Evolutionary conservation across 768 basidiomycete species (phyloP).

Genomic region (Xerocomus potaroensis): DNA sequence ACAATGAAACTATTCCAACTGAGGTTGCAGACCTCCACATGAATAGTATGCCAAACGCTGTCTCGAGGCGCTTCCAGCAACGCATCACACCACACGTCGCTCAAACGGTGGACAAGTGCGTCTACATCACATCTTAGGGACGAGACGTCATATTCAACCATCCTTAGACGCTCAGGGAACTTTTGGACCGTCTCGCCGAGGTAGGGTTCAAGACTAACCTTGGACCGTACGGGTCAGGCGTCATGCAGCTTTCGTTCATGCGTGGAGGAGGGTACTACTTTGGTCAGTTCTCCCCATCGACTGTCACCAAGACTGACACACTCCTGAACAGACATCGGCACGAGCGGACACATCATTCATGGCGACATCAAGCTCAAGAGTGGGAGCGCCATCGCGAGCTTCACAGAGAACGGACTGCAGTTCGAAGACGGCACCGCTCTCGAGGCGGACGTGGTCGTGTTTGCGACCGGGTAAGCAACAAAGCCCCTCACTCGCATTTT

Average conservation of each 20-base stretch:
- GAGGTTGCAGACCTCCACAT: conserved; percentile 21
- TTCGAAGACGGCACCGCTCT: conserved; percentile 30
- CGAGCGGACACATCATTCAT: conserved; percentile 40
- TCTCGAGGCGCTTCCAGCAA: conserved; percentile 17
- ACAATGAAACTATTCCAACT: conserved; percentile 19
- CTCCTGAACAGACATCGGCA: conserved; percentile 32
- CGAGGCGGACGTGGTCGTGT: conserved; percentile 31
- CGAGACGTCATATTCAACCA: background rate
- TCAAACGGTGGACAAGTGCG: conserved; percentile 27
- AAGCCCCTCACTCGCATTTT: background rate
- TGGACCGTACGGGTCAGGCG: conserved; percentile 33
- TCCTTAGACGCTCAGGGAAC: conserved; percentile 23
- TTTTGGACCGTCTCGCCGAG: conserved; percentile 35
- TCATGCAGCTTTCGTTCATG: conserved; percentile 23
- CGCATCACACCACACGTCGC: conserved; percentile 14
- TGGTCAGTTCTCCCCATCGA: conserved; percentile 20
- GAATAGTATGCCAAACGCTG: conserved; percentile 14
- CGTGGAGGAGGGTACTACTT: conserved; percentile 40
- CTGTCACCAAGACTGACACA: background rate
- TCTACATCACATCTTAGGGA: background rate
- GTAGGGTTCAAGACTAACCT: conserved; percentile 37
- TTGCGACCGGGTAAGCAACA: conserved; percentile 28
- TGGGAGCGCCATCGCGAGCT: conserved; percentile 32
- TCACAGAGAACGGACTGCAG: conserved; percentile 30
- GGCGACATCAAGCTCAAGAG: conserved; percentile 51